Evolutionary conservation across 2,329 filamentous ascomycete species (phyloP).

Genomic region (Paecilomyces sp.): DNA sequence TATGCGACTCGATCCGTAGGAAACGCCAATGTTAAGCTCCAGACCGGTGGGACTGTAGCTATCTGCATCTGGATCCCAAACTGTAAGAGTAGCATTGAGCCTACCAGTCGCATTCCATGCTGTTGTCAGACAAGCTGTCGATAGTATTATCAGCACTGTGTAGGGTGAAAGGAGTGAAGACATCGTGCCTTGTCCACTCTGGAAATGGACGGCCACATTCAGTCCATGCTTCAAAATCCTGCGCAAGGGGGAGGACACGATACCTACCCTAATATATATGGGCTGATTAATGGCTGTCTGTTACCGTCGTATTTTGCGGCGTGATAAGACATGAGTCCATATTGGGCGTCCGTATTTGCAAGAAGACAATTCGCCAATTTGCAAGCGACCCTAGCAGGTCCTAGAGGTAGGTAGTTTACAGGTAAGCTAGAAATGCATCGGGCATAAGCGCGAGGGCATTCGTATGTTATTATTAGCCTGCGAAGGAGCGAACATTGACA

Average conservation of each 20-base stretch:
- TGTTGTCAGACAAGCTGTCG: not conserved
- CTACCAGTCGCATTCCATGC: not conserved
- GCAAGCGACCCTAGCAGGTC: not conserved
- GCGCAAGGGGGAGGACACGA: not conserved
- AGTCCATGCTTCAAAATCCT: not conserved
- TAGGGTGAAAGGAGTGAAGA: not conserved
- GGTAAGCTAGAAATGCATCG: not conserved
- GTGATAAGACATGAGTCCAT: not conserved
- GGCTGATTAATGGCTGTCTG: not conserved
- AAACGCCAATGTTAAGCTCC: not conserved
- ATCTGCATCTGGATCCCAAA: not conserved
- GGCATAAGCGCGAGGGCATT: not conserved
- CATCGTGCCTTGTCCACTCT: constrained; percentile 19
- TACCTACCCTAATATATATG: not conserved
- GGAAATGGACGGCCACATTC: not conserved
- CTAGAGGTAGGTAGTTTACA: not conserved
- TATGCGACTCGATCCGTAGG: not conserved
- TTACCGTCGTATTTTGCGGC: not conserved
- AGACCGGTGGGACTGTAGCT: not conserved
- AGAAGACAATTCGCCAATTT: not conserved
- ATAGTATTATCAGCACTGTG: not conserved
- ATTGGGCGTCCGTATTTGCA: not conserved
- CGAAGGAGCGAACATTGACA: not conserved
- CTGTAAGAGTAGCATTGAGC: not conserved
- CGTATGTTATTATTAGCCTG: not conserved